Conservation (phyloP, 2,329 filamentous ascomycete species). For the Aspergillus terreus region DNA sequence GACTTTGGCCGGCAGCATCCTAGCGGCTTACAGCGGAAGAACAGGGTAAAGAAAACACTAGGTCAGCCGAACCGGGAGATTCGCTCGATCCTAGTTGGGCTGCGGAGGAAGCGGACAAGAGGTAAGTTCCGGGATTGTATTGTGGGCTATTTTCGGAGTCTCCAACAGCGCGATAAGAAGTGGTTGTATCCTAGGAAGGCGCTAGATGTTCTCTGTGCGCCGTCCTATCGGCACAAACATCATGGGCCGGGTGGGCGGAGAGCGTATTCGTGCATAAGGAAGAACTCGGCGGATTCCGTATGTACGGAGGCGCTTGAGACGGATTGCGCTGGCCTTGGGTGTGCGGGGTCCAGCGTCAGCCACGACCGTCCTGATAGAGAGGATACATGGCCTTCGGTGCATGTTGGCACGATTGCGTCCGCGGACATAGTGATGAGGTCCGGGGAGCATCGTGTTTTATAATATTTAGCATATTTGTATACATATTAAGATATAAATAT, state of each 20-base stretch:
- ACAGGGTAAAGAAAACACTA: neutral
- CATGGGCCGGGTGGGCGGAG: neutral
- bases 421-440: conserved; percentile 1
- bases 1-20: conserved; percentile 26
- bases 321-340: neutral
- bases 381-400: neutral
- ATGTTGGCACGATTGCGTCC: conserved; percentile 2
- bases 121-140: neutral
- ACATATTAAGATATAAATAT: too few species aligned
- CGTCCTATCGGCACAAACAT: conserved; percentile 2
- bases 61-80: conserved; percentile 3
- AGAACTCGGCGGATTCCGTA: neutral
- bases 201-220: neutral
- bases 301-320: neutral
- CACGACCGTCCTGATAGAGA: neutral
- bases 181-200: neutral
- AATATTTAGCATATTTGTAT: too few species aligned
- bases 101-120: neutral
- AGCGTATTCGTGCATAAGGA: neutral
- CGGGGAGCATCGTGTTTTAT: neutral
- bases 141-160: neutral
- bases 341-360: neutral
- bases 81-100: neutral
- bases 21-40: conserved; percentile 15
- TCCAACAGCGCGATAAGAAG: neutral